Conservation (phyloP, 2,329 filamentous ascomycete species). For the Aspergillus pseudoterreus region DNA sequence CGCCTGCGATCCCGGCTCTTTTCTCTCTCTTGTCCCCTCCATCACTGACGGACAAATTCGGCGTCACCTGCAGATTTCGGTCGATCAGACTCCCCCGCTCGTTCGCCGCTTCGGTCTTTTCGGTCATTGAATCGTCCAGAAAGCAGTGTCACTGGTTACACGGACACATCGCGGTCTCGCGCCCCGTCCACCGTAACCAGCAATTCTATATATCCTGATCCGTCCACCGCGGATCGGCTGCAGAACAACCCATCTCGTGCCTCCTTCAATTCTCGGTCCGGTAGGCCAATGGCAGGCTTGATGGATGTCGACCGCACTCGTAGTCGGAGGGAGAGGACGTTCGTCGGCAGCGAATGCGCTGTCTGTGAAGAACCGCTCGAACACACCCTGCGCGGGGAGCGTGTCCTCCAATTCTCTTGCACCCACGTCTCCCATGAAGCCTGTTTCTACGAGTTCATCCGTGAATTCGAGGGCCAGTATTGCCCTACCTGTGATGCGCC, state of each 20-base stretch:
- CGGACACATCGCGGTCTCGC: conserved; percentile 21
- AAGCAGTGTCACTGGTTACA: conserved; percentile 26
- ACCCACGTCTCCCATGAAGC: conserved; percentile 97
- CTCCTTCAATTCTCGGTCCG: conserved; percentile 36
- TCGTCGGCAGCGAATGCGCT: conserved; percentile 89
- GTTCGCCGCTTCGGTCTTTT: conserved; percentile 29
- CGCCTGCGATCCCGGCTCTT: conserved; percentile 3
- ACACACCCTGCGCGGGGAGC: conserved; percentile 89
- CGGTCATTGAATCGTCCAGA: conserved; percentile 30
- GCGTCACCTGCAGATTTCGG: conserved; percentile 25
- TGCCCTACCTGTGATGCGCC: conserved; percentile 93
- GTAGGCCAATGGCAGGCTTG: conserved; percentile 56
- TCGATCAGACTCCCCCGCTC: conserved; percentile 29
- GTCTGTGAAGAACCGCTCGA: conserved; percentile 96
- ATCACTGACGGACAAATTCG: conserved; percentile 18
- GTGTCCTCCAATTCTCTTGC: conserved; percentile 92
- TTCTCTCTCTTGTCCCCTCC: conserved; percentile 7
- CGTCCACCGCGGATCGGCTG: conserved; percentile 15
- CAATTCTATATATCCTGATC: conserved; percentile 17
- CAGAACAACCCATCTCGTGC: conserved; percentile 29
- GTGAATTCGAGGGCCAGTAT: conserved; percentile 87
- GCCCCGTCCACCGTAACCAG: conserved; percentile 22
- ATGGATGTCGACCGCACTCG: conserved; percentile 74
- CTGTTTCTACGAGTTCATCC: conserved; percentile 98
- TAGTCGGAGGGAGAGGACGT: conserved; percentile 83